Base-by-base conservation (phyloP, 2,329 filamentous ascomycete species). In the Rutstroemia sp. region DNA sequence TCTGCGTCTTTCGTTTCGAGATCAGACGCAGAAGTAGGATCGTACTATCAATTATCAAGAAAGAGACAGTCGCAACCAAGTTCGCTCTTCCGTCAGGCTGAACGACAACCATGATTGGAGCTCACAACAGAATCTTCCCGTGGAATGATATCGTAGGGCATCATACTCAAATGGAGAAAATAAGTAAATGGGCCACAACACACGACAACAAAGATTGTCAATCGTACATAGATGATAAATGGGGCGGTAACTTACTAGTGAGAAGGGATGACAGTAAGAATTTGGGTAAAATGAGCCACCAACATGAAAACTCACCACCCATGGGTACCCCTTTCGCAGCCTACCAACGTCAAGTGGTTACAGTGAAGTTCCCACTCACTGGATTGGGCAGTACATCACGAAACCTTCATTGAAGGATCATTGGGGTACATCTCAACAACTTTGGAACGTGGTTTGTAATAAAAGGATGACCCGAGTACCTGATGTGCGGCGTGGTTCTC, bases 21-120 rank as follows among this genome's bases (percentile, higher is more conserved):
- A 51, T 19, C 16, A 19, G 10, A 14, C 53, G 53, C 12, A 56
- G 21, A n/a, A 51, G 3, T 16, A 56, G 47, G 14, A 25, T 27
- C 17, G 45, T 45, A 16, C 38, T 51, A 48, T 45, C 47, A 17
- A 56, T 19, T 16, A 44, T 16, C 7, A 56, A 45, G n/a, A 56
- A 56, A 4, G 27, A 44, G 36, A 34, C n/a, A 16, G n/a, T 45
- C 30, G 46, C 27, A 25, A 23, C 25, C 25, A 56, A 10, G n/a
- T 51, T 51, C 19, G 39, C 16, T 7, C 23, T 16, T 25, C 53
- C 53, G 36, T 56, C 53, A 19, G 19, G 16, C 17, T 45, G 21
- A 17, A 56, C 17, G 3, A 10, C 14, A 44, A 27, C n/a, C 53
- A 56, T 56, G 12, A 14, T 45, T 23, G 27, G 21, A 16, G 23